Evolutionary conservation across 2,329 filamentous ascomycete genomes (phyloP), one percentile per base, ranked within the genome.

Genomic region (Aureobasidium sp.): DNA sequence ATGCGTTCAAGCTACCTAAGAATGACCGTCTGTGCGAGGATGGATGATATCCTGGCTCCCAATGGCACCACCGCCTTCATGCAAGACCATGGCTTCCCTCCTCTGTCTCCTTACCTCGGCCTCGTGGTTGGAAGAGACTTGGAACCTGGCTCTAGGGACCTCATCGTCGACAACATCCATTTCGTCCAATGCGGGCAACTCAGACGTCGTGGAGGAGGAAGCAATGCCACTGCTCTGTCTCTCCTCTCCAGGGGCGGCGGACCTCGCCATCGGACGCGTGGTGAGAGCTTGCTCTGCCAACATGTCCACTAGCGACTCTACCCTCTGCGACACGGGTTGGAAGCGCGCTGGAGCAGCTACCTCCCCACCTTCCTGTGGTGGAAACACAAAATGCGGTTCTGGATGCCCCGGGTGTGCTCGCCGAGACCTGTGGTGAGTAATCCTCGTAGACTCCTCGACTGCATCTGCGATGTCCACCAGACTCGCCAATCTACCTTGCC

Each of bases 41-140:
- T 58, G 55, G 3, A 92, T 89, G 37, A 96, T 95, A 69, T 95
- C 89, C 46, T 84, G 84, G 64, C 84, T 82, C 4, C 82, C 84
- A 46, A 95, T 72, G 1, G 89, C 87, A 33, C 86, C 81, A 23
- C 84, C 89, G n/a, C 89, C 89, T 68, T 95, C 90, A 68, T 91
- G 93, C 60, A 96, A 77, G 21, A 96, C 91, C 83, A 96, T 92
- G 4, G 90, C 91, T 75, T 96, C 90, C 65, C 91, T 81, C 69
- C 93, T 82, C 53, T 89, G 81, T 40, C 68, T 81, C 62, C 90
- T 79, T 62, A 92, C 78, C 57, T 87, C 82, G 67, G 89, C 85
- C 71, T 93, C 89, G 8, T 40, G 42, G 1, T 29, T 43, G 1
- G 55, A 31, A 69, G 85, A 85, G 7, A 74, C 77, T 62, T 49